A percentile compares a stretch with the other conserved stretches of the same genome.
Conservation (phyloP, 2,329 filamentous ascomycete species). For the Colletotrichum navitas region DNA sequence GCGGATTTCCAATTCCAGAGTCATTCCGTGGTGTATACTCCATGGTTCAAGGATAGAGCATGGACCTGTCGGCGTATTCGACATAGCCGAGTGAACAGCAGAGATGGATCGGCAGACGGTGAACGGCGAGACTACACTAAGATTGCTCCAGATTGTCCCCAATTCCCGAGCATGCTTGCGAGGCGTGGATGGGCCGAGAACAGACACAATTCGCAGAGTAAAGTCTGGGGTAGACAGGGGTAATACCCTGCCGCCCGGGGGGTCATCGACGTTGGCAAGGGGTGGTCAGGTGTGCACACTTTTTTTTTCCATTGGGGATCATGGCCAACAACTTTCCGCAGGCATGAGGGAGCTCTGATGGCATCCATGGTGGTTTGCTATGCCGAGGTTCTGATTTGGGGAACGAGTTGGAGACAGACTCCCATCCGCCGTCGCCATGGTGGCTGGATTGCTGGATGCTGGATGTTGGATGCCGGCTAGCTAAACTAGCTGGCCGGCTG, state of each 20-base stretch:
- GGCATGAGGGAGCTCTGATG: constrained; percentile 18
- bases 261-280: constrained; percentile 15
- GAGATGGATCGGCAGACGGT: constrained; percentile 17
- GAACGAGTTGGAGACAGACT: constrained; percentile 34
- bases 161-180: constrained; percentile 39
- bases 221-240: constrained; percentile 43
- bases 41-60: background rate
- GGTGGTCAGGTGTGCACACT: constrained; percentile 41
- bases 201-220: constrained; percentile 21
- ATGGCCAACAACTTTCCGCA: constrained; percentile 20
- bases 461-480: no score
- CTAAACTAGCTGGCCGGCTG: background rate
- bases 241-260: constrained; percentile 11
- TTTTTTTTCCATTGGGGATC: background rate
- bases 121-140: constrained; percentile 11
- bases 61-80: constrained; percentile 6
- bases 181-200: constrained; percentile 36
- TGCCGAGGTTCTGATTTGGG: constrained; percentile 13
- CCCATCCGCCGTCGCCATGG: background rate
- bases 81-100: constrained; percentile 2
- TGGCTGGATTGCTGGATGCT: constrained; percentile 1
- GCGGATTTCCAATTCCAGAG: constrained; percentile 6
- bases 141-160: constrained; percentile 26
- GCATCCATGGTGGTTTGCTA: constrained; percentile 3
- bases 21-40: constrained; percentile 11